Conservation (phyloP, 228 moss, liverwort and hornwort genomes). For the Sphagnum magellanicum region DNA sequence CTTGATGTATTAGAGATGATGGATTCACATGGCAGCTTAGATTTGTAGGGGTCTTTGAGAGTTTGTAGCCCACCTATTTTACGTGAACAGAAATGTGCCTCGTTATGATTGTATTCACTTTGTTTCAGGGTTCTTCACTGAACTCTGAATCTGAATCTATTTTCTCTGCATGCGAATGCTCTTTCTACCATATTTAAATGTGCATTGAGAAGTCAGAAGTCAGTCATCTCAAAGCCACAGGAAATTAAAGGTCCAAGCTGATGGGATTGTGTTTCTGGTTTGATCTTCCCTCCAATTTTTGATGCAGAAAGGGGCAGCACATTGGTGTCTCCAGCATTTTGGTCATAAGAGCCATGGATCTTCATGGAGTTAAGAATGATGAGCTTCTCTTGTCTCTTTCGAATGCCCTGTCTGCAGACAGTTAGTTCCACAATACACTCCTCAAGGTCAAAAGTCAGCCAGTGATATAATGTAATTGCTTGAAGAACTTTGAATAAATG, state of each 20-base stretch:
- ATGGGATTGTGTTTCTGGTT: neutral
- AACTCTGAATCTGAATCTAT: neutral
- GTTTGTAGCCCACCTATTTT: too few relatives aligned
- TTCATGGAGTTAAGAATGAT: constrained; percentile 31
- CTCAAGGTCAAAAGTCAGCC: too few relatives aligned
- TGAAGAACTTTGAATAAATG: too few relatives aligned
- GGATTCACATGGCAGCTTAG: too few relatives aligned
- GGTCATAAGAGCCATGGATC: constrained; percentile 38
- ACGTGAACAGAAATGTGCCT: too few relatives aligned
- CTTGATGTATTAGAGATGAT: too few relatives aligned
- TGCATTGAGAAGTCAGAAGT: too few relatives aligned
- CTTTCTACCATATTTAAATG: neutral
- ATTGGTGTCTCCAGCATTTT: constrained; percentile 29
- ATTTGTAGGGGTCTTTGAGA: too few relatives aligned
- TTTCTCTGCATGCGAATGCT: neutral
- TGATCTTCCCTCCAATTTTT: neutral
- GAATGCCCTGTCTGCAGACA: constrained; percentile 30
- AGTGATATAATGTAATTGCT: too few relatives aligned
- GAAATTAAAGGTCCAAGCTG: neutral
- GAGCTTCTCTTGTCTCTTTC: constrained; percentile 37
- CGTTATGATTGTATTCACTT: neutral
- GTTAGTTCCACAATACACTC: constrained; percentile 13
- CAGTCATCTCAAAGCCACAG: neutral
- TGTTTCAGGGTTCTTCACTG: neutral
- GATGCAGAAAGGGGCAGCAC: constrained; percentile 21